A percentile compares a stretch with the other conserved stretches of the same genome.
Evolutionary conservation across 371 early-diverging fungal genomes (phyloP).

Genomic region (Mucor circinelloides): DNA sequence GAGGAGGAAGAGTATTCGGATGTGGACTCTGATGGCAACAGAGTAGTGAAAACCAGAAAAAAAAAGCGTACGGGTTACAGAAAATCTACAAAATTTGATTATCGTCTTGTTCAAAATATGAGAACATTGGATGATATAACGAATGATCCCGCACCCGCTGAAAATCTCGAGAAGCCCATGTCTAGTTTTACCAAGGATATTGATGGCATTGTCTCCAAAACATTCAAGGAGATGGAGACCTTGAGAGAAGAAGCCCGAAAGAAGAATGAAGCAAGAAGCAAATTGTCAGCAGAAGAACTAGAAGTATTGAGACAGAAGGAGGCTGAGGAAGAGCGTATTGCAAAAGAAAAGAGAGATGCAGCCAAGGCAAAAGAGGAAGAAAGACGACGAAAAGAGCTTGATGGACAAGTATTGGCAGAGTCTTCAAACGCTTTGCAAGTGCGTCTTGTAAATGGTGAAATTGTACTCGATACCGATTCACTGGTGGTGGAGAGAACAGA

Average conservation of each 20-base stretch:
- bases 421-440: conserved; percentile 62
- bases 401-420: conserved; percentile 27
- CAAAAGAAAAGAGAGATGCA: not conserved
- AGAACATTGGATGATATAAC: conserved; percentile 47
- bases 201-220: conserved; percentile 52
- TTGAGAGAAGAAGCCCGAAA: conserved; percentile 15
- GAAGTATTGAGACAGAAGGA: conserved; percentile 25
- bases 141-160: conserved; percentile 34
- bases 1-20: conserved; percentile 1
- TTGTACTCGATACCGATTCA: conserved; percentile 67
- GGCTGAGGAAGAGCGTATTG: conserved; percentile 22
- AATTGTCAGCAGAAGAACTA: conserved; percentile 19
- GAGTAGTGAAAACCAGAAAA: not conserved
- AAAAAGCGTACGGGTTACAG: not conserved
- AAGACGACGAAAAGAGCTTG: conserved; percentile 11
- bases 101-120: conserved; percentile 20
- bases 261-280: conserved; percentile 22
- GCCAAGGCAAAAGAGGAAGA: conserved; percentile 17
- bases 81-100: not conserved
- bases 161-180: conserved; percentile 51
- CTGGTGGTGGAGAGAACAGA: conserved; percentile 36
- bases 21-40: not conserved
- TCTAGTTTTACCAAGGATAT: conserved; percentile 50
- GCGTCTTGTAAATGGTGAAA: conserved; percentile 64
- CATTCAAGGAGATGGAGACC: conserved; percentile 49